A percentile compares a stretch with the other conserved stretches of the same genome.
phyloP scores from a whole-genome alignment of 2,329 filamentous ascomycete species.

The Purpureocillium takamizusanense region DNA sequence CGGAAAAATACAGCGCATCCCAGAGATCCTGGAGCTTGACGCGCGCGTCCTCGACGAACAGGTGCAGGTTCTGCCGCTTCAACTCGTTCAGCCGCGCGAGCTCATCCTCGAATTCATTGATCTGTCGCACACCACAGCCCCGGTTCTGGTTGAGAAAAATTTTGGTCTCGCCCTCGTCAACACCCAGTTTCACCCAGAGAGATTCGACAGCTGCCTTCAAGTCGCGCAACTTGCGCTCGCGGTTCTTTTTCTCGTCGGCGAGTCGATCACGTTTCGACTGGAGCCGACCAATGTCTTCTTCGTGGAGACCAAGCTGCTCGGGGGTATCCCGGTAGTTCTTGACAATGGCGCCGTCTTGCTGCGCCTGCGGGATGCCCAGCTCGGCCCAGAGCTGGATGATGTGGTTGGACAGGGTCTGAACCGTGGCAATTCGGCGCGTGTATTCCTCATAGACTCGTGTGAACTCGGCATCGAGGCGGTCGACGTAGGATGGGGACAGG shows the following conservation, averaged over 20 bases:
- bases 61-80: slow-evolving; percentile 87
- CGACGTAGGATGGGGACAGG: slow-evolving; percentile 82
- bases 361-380: slow-evolving; percentile 84
- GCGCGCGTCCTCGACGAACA: slow-evolving; percentile 92
- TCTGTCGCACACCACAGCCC: slow-evolving; percentile 81
- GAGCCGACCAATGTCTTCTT: slow-evolving; percentile 71
- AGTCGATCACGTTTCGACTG: slow-evolving; percentile 71
- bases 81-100: slow-evolving; percentile 78
- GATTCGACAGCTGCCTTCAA: slow-evolving; percentile 70
- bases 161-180: slow-evolving; percentile 77
- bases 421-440: slow-evolving; percentile 66
- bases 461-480: slow-evolving; percentile 82
- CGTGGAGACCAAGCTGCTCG: slow-evolving; percentile 87
- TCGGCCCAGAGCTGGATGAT: slow-evolving; percentile 95
- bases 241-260: slow-evolving; percentile 75
- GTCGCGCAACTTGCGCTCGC: slow-evolving; percentile 69
- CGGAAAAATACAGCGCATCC: slow-evolving; percentile 88
- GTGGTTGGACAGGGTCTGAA: slow-evolving; percentile 67
- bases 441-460: slow-evolving; percentile 96
- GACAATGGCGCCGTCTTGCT: slow-evolving; percentile 81
- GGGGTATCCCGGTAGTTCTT: slow-evolving; percentile 84
- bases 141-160: slow-evolving; percentile 79
- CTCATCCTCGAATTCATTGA: slow-evolving; percentile 95
- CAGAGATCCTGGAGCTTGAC: slow-evolving; percentile 88
- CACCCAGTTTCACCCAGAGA: slow-evolving; percentile 80